phyloP scores from a whole-genome alignment of 2,329 filamentous ascomycete genomes.

The Didymella pinodella region DNA sequence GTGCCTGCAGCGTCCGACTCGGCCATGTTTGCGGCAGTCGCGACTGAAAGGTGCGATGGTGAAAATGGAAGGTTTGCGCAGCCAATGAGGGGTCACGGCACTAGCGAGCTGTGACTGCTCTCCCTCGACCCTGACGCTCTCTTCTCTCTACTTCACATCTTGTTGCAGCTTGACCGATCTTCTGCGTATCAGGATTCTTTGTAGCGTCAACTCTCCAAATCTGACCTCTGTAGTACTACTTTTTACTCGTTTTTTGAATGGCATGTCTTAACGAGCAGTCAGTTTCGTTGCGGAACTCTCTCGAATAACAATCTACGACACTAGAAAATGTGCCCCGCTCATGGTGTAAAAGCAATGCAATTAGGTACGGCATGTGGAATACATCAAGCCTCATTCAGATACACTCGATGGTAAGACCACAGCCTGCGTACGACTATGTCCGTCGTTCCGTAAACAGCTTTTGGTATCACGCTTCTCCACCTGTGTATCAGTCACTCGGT shows the following conservation, averaged over 20 bases:
- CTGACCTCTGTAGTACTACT: background rate
- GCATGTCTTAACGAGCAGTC: background rate
- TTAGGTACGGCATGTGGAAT: background rate
- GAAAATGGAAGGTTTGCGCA: constrained; percentile 14
- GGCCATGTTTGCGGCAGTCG: constrained; percentile 26
- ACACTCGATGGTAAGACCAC: background rate
- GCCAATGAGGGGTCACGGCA: constrained; percentile 17
- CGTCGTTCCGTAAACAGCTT: background rate
- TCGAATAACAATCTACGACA: background rate
- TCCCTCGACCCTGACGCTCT: background rate
- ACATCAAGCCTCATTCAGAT: background rate
- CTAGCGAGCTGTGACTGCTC: background rate
- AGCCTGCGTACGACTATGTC: background rate
- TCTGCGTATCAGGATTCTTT: background rate
- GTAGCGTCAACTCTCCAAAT: too few relatives aligned
- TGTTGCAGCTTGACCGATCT: background rate
- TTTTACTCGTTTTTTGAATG: background rate
- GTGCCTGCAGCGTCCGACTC: constrained; percentile 51
- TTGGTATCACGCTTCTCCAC: background rate
- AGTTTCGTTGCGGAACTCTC: background rate
- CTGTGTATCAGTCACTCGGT: background rate
- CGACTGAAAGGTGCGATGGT: background rate
- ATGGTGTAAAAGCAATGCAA: background rate
- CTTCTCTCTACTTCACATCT: background rate
- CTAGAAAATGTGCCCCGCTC: background rate